phyloP scores from a whole-genome alignment of 2,329 filamentous ascomycete species.

The Fusarium ramigenum region DNA sequence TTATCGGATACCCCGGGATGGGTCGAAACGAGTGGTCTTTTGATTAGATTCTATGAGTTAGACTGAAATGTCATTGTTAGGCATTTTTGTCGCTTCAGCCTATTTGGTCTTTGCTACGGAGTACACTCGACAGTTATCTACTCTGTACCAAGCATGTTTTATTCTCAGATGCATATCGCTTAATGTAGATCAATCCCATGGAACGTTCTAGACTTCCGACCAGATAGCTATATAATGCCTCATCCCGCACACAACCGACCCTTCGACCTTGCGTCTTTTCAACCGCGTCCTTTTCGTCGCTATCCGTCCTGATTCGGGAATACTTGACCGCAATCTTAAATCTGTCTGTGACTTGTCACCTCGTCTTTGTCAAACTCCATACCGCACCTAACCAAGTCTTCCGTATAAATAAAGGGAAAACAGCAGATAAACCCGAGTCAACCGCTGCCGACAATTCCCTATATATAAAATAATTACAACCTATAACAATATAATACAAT shows the following conservation, averaged over 20 bases:
- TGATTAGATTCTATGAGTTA: no score
- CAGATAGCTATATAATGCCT: background rate
- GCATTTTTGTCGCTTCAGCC: background rate
- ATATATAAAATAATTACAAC: background rate
- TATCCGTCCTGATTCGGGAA: background rate
- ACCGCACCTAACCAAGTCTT: background rate
- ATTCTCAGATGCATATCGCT: background rate
- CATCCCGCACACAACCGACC: background rate
- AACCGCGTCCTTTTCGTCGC: background rate
- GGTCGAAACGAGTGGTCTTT: background rate
- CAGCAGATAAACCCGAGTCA: background rate
- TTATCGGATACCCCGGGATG: background rate
- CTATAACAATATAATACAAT: background rate
- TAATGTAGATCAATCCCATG: background rate
- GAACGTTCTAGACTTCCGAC: background rate
- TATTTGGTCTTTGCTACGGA: background rate
- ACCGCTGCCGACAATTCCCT: background rate
- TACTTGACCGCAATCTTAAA: background rate
- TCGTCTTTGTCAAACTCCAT: no score
- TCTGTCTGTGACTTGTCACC: no score
- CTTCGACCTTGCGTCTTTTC: background rate
- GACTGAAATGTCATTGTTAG: background rate
- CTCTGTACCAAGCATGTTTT: background rate
- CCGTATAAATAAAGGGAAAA: background rate
- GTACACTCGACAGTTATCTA: background rate